Conservation (phyloP, 75 land plant species). For the Picea sitchensis region DNA sequence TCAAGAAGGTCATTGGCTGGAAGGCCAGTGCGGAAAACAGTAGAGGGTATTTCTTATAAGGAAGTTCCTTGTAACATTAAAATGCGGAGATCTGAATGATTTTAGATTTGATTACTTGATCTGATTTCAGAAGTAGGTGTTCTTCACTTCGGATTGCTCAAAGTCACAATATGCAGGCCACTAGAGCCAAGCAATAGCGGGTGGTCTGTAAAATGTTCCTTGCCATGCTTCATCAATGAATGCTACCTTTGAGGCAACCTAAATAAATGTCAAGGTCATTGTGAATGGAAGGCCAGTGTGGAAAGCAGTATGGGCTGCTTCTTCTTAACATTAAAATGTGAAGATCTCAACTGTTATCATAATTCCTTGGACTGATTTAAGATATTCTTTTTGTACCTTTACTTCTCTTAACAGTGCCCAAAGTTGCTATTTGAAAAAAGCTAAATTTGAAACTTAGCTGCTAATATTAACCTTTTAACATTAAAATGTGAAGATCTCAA, state of each 20-base stretch:
- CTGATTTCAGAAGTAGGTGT: not conserved
- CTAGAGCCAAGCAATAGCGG: not conserved
- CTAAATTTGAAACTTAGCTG: too few relatives aligned
- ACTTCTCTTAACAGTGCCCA: too few relatives aligned
- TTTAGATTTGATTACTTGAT: not conserved
- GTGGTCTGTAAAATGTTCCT: not conserved
- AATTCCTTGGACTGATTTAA: too few relatives aligned
- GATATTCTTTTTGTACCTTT: too few relatives aligned
- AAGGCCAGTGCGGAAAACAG: not conserved
- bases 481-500: slow-evolving; percentile 6
- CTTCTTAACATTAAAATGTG: slow-evolving; percentile 3
- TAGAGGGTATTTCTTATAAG: slow-evolving; percentile 1
- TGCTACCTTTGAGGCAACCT: not conserved
- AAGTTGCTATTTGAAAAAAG: too few relatives aligned
- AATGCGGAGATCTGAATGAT: slow-evolving; percentile 8
- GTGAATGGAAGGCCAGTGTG: not conserved
- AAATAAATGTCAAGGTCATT: not conserved
- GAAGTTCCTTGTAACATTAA: not conserved
- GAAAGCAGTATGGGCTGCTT: not conserved
- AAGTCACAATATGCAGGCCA: not conserved
- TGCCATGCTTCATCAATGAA: not conserved
- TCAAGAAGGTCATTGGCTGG: slow-evolving; percentile 2
- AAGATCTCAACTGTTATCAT: not conserved
- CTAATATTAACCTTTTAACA: too few relatives aligned
- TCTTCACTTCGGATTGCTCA: not conserved